Evolutionary conservation across 1,284 basidiomycete species (phyloP).

Genomic region (Heterobasidion annosum): DNA sequence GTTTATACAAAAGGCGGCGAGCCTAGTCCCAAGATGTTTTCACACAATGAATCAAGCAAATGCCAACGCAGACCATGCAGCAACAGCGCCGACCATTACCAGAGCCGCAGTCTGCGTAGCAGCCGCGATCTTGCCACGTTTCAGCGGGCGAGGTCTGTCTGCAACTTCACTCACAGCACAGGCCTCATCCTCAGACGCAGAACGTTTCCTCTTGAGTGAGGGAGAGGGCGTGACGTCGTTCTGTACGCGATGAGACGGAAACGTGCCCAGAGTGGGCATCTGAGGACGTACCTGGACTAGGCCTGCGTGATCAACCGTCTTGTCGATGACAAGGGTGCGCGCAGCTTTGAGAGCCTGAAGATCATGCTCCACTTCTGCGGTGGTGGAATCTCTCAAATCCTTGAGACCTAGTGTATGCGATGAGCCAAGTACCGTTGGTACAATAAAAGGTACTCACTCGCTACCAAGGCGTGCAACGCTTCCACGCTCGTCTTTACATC

Average conservation of each 20-base stretch:
- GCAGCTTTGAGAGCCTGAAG: slow-evolving; percentile 19
- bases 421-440: background rate
- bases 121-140: slow-evolving; percentile 34
- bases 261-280: slow-evolving; percentile 6
- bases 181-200: slow-evolving; percentile 12
- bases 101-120: slow-evolving; percentile 48
- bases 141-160: slow-evolving; percentile 13
- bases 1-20: too few species aligned
- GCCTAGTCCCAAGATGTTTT: background rate
- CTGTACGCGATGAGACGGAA: slow-evolving; percentile 15
- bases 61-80: slow-evolving; percentile 60
- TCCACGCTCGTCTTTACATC: slow-evolving; percentile 13
- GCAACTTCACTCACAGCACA: background rate
- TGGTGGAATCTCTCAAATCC: slow-evolving; percentile 20
- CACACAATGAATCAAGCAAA: slow-evolving; percentile 25
- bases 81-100: slow-evolving; percentile 53
- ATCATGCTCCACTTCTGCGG: slow-evolving; percentile 18
- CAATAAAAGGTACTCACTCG: slow-evolving; percentile 16
- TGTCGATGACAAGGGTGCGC: slow-evolving; percentile 14
- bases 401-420: slow-evolving; percentile 20
- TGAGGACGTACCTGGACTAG: slow-evolving; percentile 4
- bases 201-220: slow-evolving; percentile 23
- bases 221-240: background rate
- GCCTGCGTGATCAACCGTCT: slow-evolving; percentile 4
- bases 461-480: slow-evolving; percentile 18